A percentile compares a stretch with the other conserved stretches of the same genome.
Conservation (phyloP, 1,284 basidiomycete species). For the Pseudozyma sp. region DNA sequence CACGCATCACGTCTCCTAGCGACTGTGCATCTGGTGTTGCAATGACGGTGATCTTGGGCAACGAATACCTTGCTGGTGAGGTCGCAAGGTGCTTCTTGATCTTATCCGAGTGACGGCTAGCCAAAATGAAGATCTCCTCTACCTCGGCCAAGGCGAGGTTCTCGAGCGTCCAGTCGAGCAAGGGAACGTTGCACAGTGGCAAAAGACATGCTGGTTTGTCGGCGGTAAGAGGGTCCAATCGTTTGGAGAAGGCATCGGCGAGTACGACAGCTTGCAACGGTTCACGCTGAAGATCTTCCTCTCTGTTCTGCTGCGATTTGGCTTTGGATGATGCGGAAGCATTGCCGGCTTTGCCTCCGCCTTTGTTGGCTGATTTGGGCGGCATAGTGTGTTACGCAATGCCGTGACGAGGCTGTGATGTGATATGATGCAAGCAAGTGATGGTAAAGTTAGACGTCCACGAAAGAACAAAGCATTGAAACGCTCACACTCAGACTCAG, state of each 20-base stretch:
- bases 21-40: slow-evolving; percentile 89
- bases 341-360: slow-evolving; percentile 21
- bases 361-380: slow-evolving; percentile 32
- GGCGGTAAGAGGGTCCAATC: slow-evolving; percentile 85
- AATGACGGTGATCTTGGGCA: slow-evolving; percentile 78
- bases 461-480: background rate
- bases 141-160: slow-evolving; percentile 90
- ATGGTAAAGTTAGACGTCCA: background rate
- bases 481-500: background rate
- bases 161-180: slow-evolving; percentile 96
- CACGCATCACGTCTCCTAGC: slow-evolving; percentile 93
- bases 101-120: slow-evolving; percentile 71
- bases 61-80: slow-evolving; percentile 33
- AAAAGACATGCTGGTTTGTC: slow-evolving; percentile 76
- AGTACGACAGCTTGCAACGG: slow-evolving; percentile 87
- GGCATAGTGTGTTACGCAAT: slow-evolving; percentile 23
- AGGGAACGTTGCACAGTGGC: slow-evolving; percentile 90
- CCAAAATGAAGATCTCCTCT: slow-evolving; percentile 91
- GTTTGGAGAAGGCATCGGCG: slow-evolving; percentile 93
- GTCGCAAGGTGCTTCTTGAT: slow-evolving; percentile 76
- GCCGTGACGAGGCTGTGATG: background rate
- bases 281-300: slow-evolving; percentile 63
- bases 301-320: slow-evolving; percentile 42
- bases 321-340: slow-evolving; percentile 31
- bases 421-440: background rate